Conservation (phyloP, 2,329 filamentous ascomycete species). For the Aspergillus costaricaensis region DNA sequence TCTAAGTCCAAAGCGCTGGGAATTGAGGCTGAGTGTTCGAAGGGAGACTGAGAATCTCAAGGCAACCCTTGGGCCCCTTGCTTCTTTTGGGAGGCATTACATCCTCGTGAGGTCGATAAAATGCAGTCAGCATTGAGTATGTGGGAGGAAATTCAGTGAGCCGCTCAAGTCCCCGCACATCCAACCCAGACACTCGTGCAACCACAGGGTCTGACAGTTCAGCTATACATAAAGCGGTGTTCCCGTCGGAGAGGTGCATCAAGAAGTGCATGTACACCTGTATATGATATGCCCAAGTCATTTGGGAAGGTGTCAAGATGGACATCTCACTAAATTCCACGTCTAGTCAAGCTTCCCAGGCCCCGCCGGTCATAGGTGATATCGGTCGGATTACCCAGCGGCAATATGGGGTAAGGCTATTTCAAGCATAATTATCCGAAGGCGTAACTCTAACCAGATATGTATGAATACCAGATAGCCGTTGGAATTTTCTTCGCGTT, state of each 20-base stretch:
- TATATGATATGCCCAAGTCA: neutral
- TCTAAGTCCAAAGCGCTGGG: neutral
- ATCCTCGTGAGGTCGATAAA: neutral
- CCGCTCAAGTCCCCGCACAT: neutral
- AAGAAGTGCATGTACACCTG: no score
- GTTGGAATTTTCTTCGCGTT: neutral
- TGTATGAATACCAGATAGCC: neutral
- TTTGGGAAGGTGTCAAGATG: neutral
- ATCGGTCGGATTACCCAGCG: neutral
- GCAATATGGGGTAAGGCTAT: neutral
- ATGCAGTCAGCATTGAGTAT: neutral
- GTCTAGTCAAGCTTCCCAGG: neutral
- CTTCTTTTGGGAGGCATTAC: neutral
- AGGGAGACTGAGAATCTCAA: neutral
- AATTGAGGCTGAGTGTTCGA: neutral
- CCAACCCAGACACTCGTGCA: neutral
- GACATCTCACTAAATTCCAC: no score
- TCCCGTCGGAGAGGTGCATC: neutral
- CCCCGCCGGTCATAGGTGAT: neutral
- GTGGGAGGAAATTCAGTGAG: neutral
- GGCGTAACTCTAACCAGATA: neutral
- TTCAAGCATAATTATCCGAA: neutral
- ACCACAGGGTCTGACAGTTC: neutral
- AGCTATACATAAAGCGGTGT: neutral
- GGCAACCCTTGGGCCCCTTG: neutral